These are phyloP conservation scores for Carex myosuroides DNA, from an alignment of 176 grass and related monocot genomes.

Conservation along the genomic window DNA sequence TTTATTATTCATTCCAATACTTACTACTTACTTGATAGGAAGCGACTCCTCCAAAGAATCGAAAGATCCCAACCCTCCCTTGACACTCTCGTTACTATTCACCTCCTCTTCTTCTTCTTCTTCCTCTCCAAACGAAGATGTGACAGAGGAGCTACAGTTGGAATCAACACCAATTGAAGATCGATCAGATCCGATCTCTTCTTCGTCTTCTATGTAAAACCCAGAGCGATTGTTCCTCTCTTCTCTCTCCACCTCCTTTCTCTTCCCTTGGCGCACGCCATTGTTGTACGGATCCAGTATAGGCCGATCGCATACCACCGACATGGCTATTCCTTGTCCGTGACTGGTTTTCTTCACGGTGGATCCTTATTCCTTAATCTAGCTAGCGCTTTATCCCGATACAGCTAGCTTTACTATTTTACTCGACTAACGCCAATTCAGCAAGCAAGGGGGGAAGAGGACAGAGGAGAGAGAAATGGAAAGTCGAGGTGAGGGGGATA, in stretches of 20 bases:
- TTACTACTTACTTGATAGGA: conserved; percentile 27
- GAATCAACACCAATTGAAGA: conserved; percentile 29
- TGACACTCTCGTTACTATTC: background rate
- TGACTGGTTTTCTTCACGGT: background rate
- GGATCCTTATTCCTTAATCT: background rate
- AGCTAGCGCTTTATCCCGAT: background rate
- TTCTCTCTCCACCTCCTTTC: conserved; percentile 13
- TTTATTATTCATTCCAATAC: too few relatives aligned
- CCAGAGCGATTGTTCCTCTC: background rate
- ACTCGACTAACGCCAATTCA: background rate
- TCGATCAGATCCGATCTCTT: conserved; percentile 18
- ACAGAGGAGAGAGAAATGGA: background rate
- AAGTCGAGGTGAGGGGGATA: background rate
- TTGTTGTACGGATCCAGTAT: background rate
- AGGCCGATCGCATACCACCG: conserved; percentile 8
- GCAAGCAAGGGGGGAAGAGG: background rate
- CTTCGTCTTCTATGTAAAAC: conserved; percentile 13
- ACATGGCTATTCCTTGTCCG: background rate
- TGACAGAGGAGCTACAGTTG: conserved; percentile 15
- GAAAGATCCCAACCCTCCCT: conserved; percentile 23
- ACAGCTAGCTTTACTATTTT: conserved; percentile 8
- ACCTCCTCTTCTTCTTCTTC: conserved; percentile 29
- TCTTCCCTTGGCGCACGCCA: conserved; percentile 7
- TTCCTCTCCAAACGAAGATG: conserved; percentile 20
- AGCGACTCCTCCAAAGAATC: conserved; percentile 35